Evolutionary conservation across 2,329 filamentous ascomycete genomes (phyloP), one percentile per base, ranked within the genome.

Genomic region (Fusarium sp.): DNA sequence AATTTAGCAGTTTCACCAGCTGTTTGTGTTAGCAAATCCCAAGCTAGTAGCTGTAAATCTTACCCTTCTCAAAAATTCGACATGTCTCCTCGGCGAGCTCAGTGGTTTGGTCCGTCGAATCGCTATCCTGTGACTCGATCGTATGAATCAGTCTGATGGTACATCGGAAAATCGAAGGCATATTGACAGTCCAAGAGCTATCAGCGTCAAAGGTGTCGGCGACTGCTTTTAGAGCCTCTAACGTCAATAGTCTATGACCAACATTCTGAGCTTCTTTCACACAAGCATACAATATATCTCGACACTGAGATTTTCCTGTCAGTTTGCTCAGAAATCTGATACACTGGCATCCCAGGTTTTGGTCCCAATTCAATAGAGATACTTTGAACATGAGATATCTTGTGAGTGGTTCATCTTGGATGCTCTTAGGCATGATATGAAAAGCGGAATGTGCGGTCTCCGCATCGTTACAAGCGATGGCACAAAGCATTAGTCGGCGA

Each of bases 381-480:
- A 90, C 82, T 74, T 92, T 93, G 78, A 93, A 96, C 79, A 92
- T 87, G 26, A 96, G 77, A 74, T 93, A 96, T 35, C 86, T 83
- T 4, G 91, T 93, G 71, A 90, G 83, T 1, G 88, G 84, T 11
- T 92, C 89, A 46, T 87, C 82, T 64, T 84, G 86, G 19, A 84
- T 84, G 0, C 78, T 70, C 17, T 87, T 81, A 1, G 89, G 79
- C 84, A 96, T 90, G 2, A 82, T 77, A 20, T 82, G 78, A 67
- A 91, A 89, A 1, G 85, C 49, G 4, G 62, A 53, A 9, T 55
- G 54, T 3, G 75, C 77, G 13, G 67, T 56, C 14, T 76, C 71
- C 7, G 61, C 37, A 37, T 78, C 67, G 28, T 69, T 69, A 13
- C 69, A 83, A 32, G 86, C 83, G 11, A 96, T 79, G 3, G 89